A percentile compares a stretch with the other conserved stretches of the same genome.
Evolutionary conservation across 1,284 basidiomycete genomes (phyloP).

Genomic region (Trichosporon coremiiforme): DNA sequence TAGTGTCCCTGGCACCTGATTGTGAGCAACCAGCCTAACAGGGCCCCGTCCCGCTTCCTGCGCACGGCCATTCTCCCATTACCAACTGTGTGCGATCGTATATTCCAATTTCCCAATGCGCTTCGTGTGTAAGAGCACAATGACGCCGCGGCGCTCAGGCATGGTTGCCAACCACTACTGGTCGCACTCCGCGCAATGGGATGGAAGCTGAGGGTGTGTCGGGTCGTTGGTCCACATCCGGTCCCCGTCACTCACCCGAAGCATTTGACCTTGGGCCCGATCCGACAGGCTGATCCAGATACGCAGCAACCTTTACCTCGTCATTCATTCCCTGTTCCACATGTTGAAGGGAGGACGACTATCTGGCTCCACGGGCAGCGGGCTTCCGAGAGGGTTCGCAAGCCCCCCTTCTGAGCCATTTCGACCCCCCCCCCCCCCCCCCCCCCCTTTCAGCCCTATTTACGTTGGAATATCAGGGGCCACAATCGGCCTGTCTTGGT

Average conservation of each 20-base stretch:
- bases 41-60: neutral
- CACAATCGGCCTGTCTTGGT: conserved; percentile 10
- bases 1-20: neutral
- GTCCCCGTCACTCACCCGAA: neutral
- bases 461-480: conserved; percentile 16
- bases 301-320: neutral
- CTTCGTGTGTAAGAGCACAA: neutral
- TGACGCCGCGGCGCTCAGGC: neutral
- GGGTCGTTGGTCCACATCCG: neutral
- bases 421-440: neutral
- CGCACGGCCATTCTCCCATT: neutral
- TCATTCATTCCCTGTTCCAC: conserved; percentile 3
- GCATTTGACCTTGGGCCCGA: neutral
- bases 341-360: neutral
- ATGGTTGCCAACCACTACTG: neutral
- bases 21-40: neutral
- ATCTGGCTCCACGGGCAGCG: conserved; percentile 4
- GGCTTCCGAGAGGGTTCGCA: neutral
- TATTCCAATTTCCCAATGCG: neutral
- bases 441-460: conserved; percentile 5
- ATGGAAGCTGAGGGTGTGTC: neutral
- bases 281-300: neutral
- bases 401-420: neutral
- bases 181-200: neutral
- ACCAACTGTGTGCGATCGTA: neutral